Evolutionary conservation across 768 basidiomycete genomes (phyloP).

Genomic region (Lentinula boryana): DNA sequence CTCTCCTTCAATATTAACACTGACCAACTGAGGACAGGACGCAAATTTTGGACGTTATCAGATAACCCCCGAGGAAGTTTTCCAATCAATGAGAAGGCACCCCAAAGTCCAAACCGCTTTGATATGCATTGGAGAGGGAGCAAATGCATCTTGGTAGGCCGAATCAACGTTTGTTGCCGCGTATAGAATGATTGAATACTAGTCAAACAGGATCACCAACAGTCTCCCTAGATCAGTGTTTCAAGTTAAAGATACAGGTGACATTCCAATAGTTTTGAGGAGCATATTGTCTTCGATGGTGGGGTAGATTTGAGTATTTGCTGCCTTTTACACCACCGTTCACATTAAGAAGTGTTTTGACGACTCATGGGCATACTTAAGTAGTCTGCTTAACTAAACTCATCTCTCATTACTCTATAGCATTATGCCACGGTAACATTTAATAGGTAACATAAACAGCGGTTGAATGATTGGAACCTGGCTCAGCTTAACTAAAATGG

Average conservation of each 20-base stretch:
- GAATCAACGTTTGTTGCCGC: background rate
- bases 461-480: too few relatives aligned
- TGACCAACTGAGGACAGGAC: conserved; percentile 27
- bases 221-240: conserved; percentile 56
- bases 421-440: too few relatives aligned
- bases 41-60: conserved; percentile 62
- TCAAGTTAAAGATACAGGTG: conserved; percentile 52
- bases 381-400: too few relatives aligned
- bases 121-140: conserved; percentile 66
- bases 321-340: too few relatives aligned
- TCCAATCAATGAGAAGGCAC: conserved; percentile 49
- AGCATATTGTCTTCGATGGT: conserved; percentile 58
- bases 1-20: background rate
- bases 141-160: conserved; percentile 53
- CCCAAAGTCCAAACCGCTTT: conserved; percentile 63
- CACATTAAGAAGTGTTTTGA: too few relatives aligned
- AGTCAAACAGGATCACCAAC: conserved; percentile 46
- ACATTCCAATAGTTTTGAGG: conserved; percentile 58
- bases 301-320: conserved; percentile 16
- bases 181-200: background rate
- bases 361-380: too few relatives aligned
- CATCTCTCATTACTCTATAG: too few relatives aligned
- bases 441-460: too few relatives aligned
- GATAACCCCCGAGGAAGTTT: conserved; percentile 55
- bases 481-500: too few relatives aligned